Percentiles rank a stretch among this genome's conserved stretches.
These are phyloP conservation scores for Phytophthora pisi DNA, from an alignment of 352 stramenopile species.

Conservation along the genomic window DNA sequence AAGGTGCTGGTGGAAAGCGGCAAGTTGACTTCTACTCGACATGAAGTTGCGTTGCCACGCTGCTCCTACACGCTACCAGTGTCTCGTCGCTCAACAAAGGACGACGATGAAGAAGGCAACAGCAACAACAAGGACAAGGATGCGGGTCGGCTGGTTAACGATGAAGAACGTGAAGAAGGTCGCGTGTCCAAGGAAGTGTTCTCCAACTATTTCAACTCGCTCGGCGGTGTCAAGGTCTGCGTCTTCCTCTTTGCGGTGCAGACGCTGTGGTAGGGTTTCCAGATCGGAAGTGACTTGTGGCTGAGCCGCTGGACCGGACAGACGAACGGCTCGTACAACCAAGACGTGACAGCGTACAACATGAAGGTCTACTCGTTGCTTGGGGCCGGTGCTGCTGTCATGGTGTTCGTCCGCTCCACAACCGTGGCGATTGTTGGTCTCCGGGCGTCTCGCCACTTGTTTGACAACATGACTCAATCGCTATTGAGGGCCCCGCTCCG, in stretches of 20 bases:
- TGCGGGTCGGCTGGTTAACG: conserved; percentile 35
- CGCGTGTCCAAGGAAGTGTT: conserved; percentile 52
- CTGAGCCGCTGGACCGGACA: conserved; percentile 46
- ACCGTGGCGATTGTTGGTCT: conserved; percentile 49
- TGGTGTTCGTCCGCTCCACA: conserved; percentile 37
- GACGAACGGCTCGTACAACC: conserved; percentile 29
- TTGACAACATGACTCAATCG: conserved; percentile 84
- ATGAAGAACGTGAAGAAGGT: conserved; percentile 50
- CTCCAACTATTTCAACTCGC: conserved; percentile 42
- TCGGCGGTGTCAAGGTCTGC: conserved; percentile 42
- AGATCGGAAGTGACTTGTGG: conserved; percentile 45
- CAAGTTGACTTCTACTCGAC: conserved; percentile 19
- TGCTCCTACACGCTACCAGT: conserved; percentile 13
- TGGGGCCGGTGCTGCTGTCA: conserved; percentile 27
- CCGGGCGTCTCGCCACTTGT: conserved; percentile 58
- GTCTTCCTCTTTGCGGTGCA: conserved; percentile 27
- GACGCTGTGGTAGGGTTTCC: conserved; percentile 41
- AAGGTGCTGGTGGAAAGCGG: conserved; percentile 38
- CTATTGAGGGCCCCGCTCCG: conserved; percentile 86
- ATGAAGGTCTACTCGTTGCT: conserved; percentile 45
- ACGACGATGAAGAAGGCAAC: conserved; percentile 7
- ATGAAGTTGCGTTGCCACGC: conserved; percentile 11
- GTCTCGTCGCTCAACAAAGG: neutral
- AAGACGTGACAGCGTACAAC: conserved; percentile 27
- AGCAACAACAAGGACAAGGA: conserved; percentile 2